Percentiles rank a stretch among this genome's conserved stretches.
Evolutionary conservation across 2,329 filamentous ascomycete species (phyloP).

Genomic region (Pezicula carpinea): DNA sequence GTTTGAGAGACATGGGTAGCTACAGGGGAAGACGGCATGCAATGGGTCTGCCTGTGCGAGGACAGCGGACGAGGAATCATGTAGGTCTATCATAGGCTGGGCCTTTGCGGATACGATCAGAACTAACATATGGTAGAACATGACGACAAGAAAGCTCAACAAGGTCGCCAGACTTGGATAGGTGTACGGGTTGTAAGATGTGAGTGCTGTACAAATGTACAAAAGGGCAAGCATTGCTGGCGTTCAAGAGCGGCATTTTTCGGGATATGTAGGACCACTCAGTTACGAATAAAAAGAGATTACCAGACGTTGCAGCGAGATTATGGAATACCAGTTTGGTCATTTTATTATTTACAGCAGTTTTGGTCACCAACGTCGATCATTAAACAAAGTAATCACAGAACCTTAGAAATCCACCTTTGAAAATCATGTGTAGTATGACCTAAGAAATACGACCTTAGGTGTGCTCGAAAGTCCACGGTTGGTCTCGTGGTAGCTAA

Average conservation of each 20-base stretch:
- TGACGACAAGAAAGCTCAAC: conserved; percentile 59
- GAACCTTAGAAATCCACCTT: too few species aligned
- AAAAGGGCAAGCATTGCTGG: neutral
- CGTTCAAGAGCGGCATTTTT: neutral
- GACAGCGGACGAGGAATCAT: conserved; percentile 81
- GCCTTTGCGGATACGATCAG: neutral
- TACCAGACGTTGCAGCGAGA: too few species aligned
- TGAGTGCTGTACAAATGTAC: neutral
- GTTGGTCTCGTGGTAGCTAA: too few species aligned
- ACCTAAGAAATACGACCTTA: too few species aligned
- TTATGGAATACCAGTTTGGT: too few species aligned
- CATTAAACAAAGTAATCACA: too few species aligned
- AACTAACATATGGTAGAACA: conserved; percentile 38
- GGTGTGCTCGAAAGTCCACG: too few species aligned
- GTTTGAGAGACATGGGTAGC: conserved; percentile 84
- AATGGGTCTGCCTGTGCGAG: conserved; percentile 85
- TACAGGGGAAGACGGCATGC: conserved; percentile 89
- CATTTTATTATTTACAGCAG: too few species aligned
- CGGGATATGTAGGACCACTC: too few species aligned
- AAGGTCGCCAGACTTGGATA: conserved; percentile 43
- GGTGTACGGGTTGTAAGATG: conserved; percentile 1
- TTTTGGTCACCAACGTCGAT: too few species aligned
- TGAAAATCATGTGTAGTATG: too few species aligned
- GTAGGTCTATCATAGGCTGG: conserved; percentile 33
- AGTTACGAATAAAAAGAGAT: too few species aligned